phyloP scores from a whole-genome alignment of 2,329 filamentous ascomycete species.

The Coniochaeta sp. region DNA sequence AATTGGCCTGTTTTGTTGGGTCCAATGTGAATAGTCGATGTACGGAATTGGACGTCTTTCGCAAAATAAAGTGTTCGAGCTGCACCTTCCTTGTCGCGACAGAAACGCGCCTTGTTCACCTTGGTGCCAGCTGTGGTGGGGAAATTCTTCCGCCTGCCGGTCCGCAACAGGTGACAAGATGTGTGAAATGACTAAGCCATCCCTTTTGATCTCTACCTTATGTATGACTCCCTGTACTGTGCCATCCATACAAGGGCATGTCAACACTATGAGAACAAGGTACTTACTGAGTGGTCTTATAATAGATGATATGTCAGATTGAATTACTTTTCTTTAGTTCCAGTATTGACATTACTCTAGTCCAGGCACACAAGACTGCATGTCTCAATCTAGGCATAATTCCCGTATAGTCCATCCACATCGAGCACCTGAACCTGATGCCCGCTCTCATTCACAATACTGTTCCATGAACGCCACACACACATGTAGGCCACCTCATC shows the following conservation, averaged over 20 bases:
- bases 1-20: neutral
- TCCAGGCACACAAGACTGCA: neutral
- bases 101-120: neutral
- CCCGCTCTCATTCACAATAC: neutral
- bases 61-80: neutral
- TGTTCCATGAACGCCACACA: neutral
- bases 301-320: no score
- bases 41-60: neutral
- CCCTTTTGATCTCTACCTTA: no score
- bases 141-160: neutral
- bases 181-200: neutral
- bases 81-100: neutral
- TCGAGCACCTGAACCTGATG: neutral
- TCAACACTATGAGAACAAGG: no score
- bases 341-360: neutral
- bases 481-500: neutral
- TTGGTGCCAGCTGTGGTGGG: neutral
- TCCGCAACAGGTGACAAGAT: neutral
- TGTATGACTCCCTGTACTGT: no score
- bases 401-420: neutral
- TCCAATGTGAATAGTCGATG: neutral
- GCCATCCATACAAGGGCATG: no score
- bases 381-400: neutral
- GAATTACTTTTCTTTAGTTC: neutral
- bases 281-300: no score